Evolutionary conservation across 2,329 filamentous ascomycete species (phyloP).

Genomic region (Fusarium torulosum): DNA sequence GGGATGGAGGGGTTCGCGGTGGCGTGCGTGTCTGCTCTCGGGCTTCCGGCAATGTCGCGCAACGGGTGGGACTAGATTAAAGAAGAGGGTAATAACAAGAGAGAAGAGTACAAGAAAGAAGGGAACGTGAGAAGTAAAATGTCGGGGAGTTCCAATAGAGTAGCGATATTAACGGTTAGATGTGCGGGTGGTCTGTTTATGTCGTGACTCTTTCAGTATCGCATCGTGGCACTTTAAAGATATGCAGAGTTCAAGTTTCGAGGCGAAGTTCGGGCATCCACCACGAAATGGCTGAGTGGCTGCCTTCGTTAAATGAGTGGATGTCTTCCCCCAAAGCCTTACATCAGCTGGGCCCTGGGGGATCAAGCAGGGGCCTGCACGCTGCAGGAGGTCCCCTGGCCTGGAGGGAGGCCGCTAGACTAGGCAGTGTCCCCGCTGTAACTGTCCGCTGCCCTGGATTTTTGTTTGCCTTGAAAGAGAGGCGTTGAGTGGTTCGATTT

Average conservation of each 20-base stretch:
- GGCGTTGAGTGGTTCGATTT: constrained; percentile 24
- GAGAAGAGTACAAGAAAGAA: constrained; percentile 37
- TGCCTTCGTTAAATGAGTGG: constrained; percentile 35
- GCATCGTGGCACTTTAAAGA: constrained; percentile 43
- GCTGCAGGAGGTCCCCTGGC: constrained; percentile 34
- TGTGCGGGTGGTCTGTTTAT: constrained; percentile 3
- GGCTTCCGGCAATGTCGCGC: constrained; percentile 46
- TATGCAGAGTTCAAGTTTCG: constrained; percentile 43
- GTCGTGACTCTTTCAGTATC: constrained; percentile 39
- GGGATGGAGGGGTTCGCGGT: constrained; percentile 50
- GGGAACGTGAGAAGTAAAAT: constrained; percentile 21
- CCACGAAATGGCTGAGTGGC: constrained; percentile 31
- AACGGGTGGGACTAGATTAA: constrained; percentile 42
- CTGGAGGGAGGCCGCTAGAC: constrained; percentile 28
- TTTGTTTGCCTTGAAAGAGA: constrained; percentile 18
- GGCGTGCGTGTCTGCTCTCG: constrained; percentile 47
- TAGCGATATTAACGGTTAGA: constrained; percentile 9
- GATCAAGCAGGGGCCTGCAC: constrained; percentile 11
- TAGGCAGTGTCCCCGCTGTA: constrained; percentile 10
- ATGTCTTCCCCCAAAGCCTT: constrained; percentile 24
- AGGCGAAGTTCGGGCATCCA: constrained; percentile 34
- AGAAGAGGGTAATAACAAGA: constrained; percentile 27
- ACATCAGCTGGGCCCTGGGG: constrained; percentile 36
- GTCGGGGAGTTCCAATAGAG: constrained; percentile 14
- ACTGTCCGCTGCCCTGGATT: constrained; percentile 22